A percentile compares a stretch with the other conserved stretches of the same genome.
These are phyloP conservation scores for Auricularia cornea DNA, from an alignment of 768 basidiomycete species.

Conservation along the genomic window DNA sequence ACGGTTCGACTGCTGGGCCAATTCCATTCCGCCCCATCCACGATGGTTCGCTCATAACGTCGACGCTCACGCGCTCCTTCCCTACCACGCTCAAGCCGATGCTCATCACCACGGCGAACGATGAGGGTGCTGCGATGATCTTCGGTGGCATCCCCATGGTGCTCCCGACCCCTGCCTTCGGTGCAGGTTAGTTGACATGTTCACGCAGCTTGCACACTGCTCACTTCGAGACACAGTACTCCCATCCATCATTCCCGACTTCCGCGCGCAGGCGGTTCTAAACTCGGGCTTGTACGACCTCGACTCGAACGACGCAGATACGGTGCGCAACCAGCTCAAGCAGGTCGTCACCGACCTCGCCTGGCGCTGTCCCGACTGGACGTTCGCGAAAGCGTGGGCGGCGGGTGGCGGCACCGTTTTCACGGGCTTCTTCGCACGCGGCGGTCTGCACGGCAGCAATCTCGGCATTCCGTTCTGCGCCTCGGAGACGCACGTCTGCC, in stretches of 20 bases:
- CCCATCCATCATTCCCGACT: not conserved
- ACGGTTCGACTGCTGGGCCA: slow-evolving; percentile 43
- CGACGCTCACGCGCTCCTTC: slow-evolving; percentile 56
- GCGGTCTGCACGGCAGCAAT: slow-evolving; percentile 67
- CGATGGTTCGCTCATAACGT: slow-evolving; percentile 60
- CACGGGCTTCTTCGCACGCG: slow-evolving; percentile 57
- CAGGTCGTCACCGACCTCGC: slow-evolving; percentile 57
- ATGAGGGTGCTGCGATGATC: slow-evolving; percentile 67
- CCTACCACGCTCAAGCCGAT: slow-evolving; percentile 51
- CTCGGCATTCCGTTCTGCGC: slow-evolving; percentile 47
- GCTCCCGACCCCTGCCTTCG: slow-evolving; percentile 19
- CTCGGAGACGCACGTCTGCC: slow-evolving; percentile 51
- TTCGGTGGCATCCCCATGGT: slow-evolving; percentile 22
- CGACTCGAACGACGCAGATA: slow-evolving; percentile 16
- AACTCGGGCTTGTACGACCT: slow-evolving; percentile 40
- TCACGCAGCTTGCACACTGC: not conserved
- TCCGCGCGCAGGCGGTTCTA: slow-evolving; percentile 36
- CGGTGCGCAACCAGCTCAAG: slow-evolving; percentile 40
- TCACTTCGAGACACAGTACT: not conserved
- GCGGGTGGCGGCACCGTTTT: slow-evolving; percentile 54
- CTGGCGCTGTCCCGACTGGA: slow-evolving; percentile 66
- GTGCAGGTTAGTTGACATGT: not conserved
- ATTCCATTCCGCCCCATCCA: slow-evolving; percentile 55
- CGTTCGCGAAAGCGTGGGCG: slow-evolving; percentile 61
- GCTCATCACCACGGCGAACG: slow-evolving; percentile 57